Evolutionary conservation across 495 filamentous ascomycete genomes (phyloP).

Genomic region (Podospora pseudopauciseta): DNA sequence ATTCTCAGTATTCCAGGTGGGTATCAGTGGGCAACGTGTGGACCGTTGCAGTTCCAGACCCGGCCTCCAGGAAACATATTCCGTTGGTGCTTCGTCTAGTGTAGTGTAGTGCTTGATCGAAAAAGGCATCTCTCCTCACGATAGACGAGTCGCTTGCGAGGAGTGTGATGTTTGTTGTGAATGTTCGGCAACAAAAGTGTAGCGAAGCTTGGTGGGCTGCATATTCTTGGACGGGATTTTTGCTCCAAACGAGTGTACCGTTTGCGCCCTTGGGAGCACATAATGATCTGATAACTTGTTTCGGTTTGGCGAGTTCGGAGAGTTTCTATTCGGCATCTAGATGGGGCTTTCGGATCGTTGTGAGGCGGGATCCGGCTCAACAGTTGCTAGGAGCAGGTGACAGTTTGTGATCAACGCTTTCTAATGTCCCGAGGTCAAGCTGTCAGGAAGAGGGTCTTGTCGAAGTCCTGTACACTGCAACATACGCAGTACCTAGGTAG

Average conservation of each 20-base stretch:
- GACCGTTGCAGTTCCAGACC: neutral
- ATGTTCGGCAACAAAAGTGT: neutral
- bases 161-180: neutral
- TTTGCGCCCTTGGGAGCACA: neutral
- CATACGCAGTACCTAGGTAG: no score
- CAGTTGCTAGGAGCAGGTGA: neutral
- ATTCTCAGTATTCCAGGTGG: neutral
- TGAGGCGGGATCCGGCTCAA: neutral
- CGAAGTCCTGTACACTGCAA: neutral
- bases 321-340: neutral
- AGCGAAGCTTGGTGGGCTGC: neutral
- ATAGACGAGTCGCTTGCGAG: neutral
- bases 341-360: neutral
- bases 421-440: no score
- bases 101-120: neutral
- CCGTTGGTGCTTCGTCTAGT: neutral
- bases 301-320: neutral
- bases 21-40: neutral
- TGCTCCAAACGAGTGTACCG: neutral
- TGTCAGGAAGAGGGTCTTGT: no score
- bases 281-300: neutral
- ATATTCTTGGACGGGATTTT: neutral
- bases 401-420: neutral
- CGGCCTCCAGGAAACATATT: constrained; percentile 3
- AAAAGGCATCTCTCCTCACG: neutral